Percentiles rank a stretch among this genome's conserved stretches.
These are phyloP conservation scores for Nannochloris sp. DNA, from an alignment of 139 green algal species.

Conservation along the genomic window DNA sequence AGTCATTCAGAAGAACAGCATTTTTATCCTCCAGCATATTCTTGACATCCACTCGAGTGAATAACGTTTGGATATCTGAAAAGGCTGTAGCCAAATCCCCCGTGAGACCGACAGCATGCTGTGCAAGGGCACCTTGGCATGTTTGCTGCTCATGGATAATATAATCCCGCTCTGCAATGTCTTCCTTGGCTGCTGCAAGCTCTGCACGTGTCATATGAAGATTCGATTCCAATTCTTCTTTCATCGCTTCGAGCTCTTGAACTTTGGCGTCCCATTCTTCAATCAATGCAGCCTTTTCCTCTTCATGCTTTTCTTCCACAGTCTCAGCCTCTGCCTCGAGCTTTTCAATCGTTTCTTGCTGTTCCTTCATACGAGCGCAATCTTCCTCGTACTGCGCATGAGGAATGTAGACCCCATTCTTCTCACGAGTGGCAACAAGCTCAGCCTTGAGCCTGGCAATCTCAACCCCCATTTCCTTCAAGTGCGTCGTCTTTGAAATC, in stretches of 20 bases:
- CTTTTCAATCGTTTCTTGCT: slow-evolving; percentile 46
- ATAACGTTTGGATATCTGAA: slow-evolving; percentile 20
- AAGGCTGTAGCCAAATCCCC: slow-evolving; percentile 16
- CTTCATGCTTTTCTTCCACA: slow-evolving; percentile 17
- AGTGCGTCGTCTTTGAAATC: slow-evolving; percentile 85
- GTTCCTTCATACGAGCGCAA: slow-evolving; percentile 45
- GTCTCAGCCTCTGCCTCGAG: slow-evolving; percentile 28
- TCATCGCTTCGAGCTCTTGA: slow-evolving; percentile 12
- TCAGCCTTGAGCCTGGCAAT: slow-evolving; percentile 86
- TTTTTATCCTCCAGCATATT: slow-evolving; percentile 32
- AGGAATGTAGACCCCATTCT: slow-evolving; percentile 54
- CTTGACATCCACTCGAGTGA: slow-evolving; percentile 23
- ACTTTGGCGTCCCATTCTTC: slow-evolving; percentile 4
- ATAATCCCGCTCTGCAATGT: slow-evolving; percentile 31
- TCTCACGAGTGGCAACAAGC: slow-evolving; percentile 71
- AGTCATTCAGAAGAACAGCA: slow-evolving; percentile 12
- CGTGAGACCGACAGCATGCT: slow-evolving; percentile 20
- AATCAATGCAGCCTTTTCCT: slow-evolving; percentile 13
- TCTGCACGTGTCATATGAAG: slow-evolving; percentile 14
- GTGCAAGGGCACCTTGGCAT: slow-evolving; percentile 21
- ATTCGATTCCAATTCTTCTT: slow-evolving; percentile 13
- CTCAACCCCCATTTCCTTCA: slow-evolving; percentile 90
- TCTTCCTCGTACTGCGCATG: slow-evolving; percentile 59
- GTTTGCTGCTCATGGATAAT: slow-evolving; percentile 29
- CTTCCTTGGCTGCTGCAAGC: slow-evolving; percentile 13